Evolutionary conservation across 176 grass and related monocot genomes (phyloP), one percentile per base, ranked within the genome.

Genomic region (Cenchrus purpureus): DNA sequence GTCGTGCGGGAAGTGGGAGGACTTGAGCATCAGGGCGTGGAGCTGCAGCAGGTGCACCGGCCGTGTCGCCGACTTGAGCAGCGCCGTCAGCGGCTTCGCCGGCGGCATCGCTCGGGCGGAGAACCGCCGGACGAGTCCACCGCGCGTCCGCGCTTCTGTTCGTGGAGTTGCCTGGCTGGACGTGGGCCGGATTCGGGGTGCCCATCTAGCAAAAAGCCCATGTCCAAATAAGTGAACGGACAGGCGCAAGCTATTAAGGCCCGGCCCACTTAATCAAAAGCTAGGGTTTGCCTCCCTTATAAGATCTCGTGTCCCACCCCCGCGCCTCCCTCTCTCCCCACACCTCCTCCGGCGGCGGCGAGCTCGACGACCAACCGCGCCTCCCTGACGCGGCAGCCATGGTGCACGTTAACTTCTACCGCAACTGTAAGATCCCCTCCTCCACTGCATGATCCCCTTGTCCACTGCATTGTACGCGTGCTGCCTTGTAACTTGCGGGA

Each of bases 391-490:
- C 80, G 58, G 64, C 82, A 68, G 77, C 77, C 81, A 94, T 94
- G 92, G 92, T 90, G 73, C 92, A 94, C 81, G 92, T 92, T 29
- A 90, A 13, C 59, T 94, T 94, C 90, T 94, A 94, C 72, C 90
- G 87, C 84, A 94, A 92, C 85, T 92, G 90, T 94, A 88, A 94
- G 87, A 4, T 74, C 50, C 17, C 73, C 14, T 5, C 4, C 28
- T 8, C 2, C 65, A 1, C 31, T 3, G 25, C 78, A 34, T 49
- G 86, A 6, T 61, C 50, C 17, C 81, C 8, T 6, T 3, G 14
- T 1, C 0, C 34, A 4, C 22, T 11, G 20, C 76, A 42, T 68
- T 29, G 7, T 80, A 45, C 31, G 52, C 14, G 2, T 68, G 62
- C 16, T 58, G 50, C 6, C 40, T 58, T 57, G 65, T 54, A 5